Base-by-base conservation (phyloP, 305 asterid genomes). In the Striga hermonthica region DNA sequence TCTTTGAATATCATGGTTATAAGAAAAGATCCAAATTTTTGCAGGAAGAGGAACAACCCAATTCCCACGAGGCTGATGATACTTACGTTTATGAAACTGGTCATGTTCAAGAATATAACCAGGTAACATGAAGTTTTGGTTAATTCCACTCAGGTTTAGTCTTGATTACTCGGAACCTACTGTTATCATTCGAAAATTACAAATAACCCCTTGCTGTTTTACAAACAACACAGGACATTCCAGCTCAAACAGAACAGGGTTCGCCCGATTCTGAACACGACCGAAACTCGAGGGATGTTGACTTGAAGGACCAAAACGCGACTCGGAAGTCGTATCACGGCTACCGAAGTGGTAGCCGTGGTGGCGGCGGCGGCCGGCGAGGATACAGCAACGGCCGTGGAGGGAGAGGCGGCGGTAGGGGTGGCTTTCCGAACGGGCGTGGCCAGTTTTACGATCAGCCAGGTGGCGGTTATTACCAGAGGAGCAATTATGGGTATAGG, bases 331-430 rank as follows among this genome's bases (percentile, higher is more conserved):
- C 84, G 5, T 48, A 78, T 61, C 91, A 81, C 59, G 78, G 80
- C 59, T 74, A 83, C 43, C 68, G 84, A 75, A 85, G 88, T 38
- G 82, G 83, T 4, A 85, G 87, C 28, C 76, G 79, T 36, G 84
- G 88, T 4, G 78, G 80, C 9, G 40, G 60, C 4, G 38, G 38
- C 13, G 76, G 81, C n/a, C 80, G 81, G 7, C 64, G 84, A 55
- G 88, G 86, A 39, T 72, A 76, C 63, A 39, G 72, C 8, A 82
- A 79, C 39, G 86, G 89, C 1, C 87, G 86, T 64, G 87, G 90
- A 40, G 89, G 90, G 7, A 76, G 92, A 35, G 85, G 86, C 9
- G 65, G 80, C 39, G 49, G 75, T 43, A 76, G 95, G 36, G 88
- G 87, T 11, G 81, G 91, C 67, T 79, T 70, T 56, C 80, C 78